Base-by-base conservation (phyloP, 257 asterid genomes). In the Solanum tacnaense region DNA sequence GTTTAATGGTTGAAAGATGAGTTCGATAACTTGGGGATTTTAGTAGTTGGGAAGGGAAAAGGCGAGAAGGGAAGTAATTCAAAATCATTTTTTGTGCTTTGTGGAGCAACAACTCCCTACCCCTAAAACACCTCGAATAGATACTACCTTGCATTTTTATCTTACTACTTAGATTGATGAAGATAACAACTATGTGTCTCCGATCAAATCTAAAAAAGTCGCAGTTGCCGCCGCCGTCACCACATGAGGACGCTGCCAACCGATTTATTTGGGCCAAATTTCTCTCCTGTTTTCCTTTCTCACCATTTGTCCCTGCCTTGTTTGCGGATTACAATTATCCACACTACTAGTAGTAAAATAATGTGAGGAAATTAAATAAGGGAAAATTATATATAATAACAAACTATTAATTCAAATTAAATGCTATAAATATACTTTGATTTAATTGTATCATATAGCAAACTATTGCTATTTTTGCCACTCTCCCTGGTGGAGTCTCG, bases 61-160 rank as follows among this genome's bases (percentile, higher is more conserved):
- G 79, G 74, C 74, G 85, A 34, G 36, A 71, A 13, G 88, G 75
- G 16, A 27, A 7, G 60, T 44, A n/a, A 82, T 44, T 79, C 72
- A 71, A 72, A 74, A 84, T 29, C 9, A 89, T 73, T 78, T 44
- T 36, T 58, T 87, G 79, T 60, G 90, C 67, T 67, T 86, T 84
- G 84, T 21, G 52, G 88, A 86, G 38, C 32, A 90, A 73, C 56
- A 88, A 46, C 58, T 71, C 85, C 35, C 91, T 56, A 84, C 89
- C 90, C 88, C 86, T 88, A 85, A 89, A 84, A 84, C 92, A 89
- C 82, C 90, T 41, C 34, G 88, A 83, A 84, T 90, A 78, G 29
- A 88, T 86, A 31, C 88, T 41, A 13, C 86, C 88, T 44, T 88
- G 91, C 93, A 91, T 91, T 83, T 16, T 16, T 76, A 27, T 76